A percentile compares a stretch with the other conserved stretches of the same genome.
phyloP scores from a whole-genome alignment of 345 rosid genomes.

The Excoecaria cochinchinensis region DNA sequence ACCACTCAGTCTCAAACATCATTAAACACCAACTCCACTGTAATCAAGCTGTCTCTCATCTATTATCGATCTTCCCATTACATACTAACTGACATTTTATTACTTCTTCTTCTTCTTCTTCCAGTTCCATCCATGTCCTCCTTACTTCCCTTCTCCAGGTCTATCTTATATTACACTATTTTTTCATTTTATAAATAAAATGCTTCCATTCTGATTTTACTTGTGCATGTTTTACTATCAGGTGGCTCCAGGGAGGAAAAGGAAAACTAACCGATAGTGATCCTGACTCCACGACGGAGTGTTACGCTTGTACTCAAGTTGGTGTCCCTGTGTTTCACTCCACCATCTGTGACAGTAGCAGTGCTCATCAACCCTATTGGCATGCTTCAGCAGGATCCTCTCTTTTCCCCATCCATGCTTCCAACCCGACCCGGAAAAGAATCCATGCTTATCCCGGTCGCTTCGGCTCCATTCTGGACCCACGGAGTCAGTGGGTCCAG shows the following conservation, averaged over 20 bases:
- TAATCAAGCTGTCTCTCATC: not conserved
- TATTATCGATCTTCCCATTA: not conserved
- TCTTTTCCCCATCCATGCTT: constrained; percentile 22
- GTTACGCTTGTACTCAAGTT: constrained; percentile 36
- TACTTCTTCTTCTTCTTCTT: no score
- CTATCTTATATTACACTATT: not conserved
- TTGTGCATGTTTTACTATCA: not conserved
- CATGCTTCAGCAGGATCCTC: constrained; percentile 48
- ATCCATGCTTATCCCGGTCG: not conserved
- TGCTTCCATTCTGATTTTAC: not conserved
- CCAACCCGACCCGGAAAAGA: not conserved
- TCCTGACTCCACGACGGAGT: constrained; percentile 13
- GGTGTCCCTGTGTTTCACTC: constrained; percentile 50
- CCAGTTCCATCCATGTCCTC: not conserved
- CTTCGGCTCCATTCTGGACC: constrained; percentile 43
- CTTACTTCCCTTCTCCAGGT: not conserved
- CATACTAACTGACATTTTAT: not conserved
- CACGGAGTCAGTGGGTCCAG: constrained; percentile 53
- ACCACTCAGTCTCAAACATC: no score
- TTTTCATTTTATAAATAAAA: not conserved
- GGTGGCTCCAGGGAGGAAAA: not conserved
- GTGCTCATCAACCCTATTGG: constrained; percentile 40
- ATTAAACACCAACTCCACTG: no score
- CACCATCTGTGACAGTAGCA: constrained; percentile 29
- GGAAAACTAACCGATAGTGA: not conserved